Conservation (phyloP, 352 stramenopile genomes). For the Pythium sp. region DNA sequence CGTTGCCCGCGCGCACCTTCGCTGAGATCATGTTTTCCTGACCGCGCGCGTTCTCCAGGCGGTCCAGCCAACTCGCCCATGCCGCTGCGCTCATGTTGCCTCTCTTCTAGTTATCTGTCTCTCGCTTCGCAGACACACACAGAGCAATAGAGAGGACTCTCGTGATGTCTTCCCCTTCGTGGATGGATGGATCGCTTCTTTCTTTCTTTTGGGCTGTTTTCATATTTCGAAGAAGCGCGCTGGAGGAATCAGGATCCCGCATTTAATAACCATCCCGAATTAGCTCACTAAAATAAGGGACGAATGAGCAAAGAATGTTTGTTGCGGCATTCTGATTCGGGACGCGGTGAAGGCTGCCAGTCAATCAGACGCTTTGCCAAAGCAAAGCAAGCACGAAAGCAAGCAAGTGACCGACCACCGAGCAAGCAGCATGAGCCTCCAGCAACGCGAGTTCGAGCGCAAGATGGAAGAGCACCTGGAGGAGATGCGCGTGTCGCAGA, state of each 20-base stretch:
- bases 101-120: background rate
- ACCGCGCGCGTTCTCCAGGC: constrained; percentile 67
- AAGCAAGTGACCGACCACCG: background rate
- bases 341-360: constrained; percentile 15
- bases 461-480: constrained; percentile 91
- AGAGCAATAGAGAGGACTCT: background rate
- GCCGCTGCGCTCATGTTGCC: constrained; percentile 57
- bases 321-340: constrained; percentile 1
- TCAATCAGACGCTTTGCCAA: background rate
- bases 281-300: background rate
- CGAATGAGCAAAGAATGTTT: background rate
- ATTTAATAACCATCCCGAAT: background rate
- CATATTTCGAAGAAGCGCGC: constrained; percentile 11
- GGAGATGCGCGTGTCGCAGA: constrained; percentile 89
- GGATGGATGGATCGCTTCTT: constrained; percentile 11
- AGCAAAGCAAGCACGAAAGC: background rate
- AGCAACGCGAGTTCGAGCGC: constrained; percentile 82
- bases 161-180: background rate
- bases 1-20: constrained; percentile 71
- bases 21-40: constrained; percentile 60
- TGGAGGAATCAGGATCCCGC: constrained; percentile 14
- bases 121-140: constrained; percentile 1
- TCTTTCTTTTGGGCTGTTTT: constrained; percentile 4
- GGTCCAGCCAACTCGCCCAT: constrained; percentile 81
- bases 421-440: constrained; percentile 39